Base-by-base conservation (phyloP, 495 filamentous ascomycete genomes). In the Cercophora samala region DNA sequence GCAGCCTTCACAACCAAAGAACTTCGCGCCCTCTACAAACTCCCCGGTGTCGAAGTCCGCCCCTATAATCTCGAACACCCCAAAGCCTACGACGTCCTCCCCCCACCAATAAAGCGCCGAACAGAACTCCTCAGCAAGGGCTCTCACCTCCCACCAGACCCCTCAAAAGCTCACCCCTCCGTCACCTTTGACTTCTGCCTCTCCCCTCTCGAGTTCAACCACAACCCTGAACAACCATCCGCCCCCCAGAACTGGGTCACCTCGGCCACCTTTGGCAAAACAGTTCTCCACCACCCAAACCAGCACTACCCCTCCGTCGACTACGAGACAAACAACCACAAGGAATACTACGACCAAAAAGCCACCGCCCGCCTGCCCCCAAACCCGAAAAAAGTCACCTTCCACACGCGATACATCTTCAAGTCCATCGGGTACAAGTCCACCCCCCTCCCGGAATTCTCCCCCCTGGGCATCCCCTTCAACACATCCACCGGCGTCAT, bases 1-100 rank as follows among this genome's bases (percentile, higher is more conserved):
- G 93, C 91, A 15, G 84, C 95, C 0, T 98, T 97, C 74, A 97
- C 96, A 0, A 94, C 96, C 68, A 98, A 96, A 75, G 95, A 99
- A 75, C 76, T 91, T 2, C 87, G 95, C 4, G 95, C 98, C 73
- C 80, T 97, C 1, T 85, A 97, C 70, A 88, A 91, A 46, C 82
- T 98, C n/a, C 86, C 86, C 2, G 76, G 75, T 1, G 89, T 96
- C 3, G 82, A 82, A 21, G 95, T 97, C 69, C 86, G 89, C 53
- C 85, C 89, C 8, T 26, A 85, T 90, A 62, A 72, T 78, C 24
- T 79, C 85, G 4, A 78, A 87, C 21, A 79, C 37, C 37, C 8
- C 15, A 3, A 8, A 46, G 8, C 37, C 8, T 46, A 11, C 37
- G 15, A 85, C 1, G 83, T 78, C 18, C 84, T 99, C 4, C 88